Base-by-base conservation (phyloP, 208 protist species). In the Kentomonas sorsogonicus region DNA sequence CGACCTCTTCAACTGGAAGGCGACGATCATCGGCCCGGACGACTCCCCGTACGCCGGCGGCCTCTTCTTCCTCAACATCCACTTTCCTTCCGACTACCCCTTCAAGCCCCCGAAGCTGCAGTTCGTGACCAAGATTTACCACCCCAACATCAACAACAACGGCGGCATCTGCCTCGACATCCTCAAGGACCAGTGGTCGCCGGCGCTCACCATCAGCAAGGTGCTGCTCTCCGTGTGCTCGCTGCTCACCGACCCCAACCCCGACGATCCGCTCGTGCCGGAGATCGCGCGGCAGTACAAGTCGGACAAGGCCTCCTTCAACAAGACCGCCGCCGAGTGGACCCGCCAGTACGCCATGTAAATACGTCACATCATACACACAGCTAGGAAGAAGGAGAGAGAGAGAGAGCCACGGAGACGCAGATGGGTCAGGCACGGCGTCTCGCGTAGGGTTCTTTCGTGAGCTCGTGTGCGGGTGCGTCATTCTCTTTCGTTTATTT, bases 191-290 rank as follows among this genome's bases (percentile, higher is more conserved):
- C 89, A 98, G 72, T 96, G 91, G 91, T 95, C 84, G 18, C 97
- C 98, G 46, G 97, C 97, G 39, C 75, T 99, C 18, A 99, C 98
- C 15, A 99, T 99, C 53, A 97, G 94, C 36, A 98, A 97, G 74
- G 98, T 99, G 50, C 77, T 99, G 60, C 84, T 99, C 18, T 99
- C 98, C 15, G 94, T 99, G 63, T 98, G 90, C 72, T 98, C 96
- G 34, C 70, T 99, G 58, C 86, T 99, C 23, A 98, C 97, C 39
- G 98, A 99, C 67, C 97, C 98, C n/a, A 99, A 99, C 79, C 96
- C 98, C 40, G 97, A 99, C 58, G 97, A 99, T 89, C 98, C 98
- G 63, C 87, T 99, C 7, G 96, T 98, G 40, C 96, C 96, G 22
- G 96, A 98, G 68, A 98, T 99, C 77, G 98, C 98, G 34, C 77